Evolutionary conservation across 2,329 filamentous ascomycete genomes (phyloP), one percentile per base, ranked within the genome.

Genomic region (Fusarium sp.): DNA sequence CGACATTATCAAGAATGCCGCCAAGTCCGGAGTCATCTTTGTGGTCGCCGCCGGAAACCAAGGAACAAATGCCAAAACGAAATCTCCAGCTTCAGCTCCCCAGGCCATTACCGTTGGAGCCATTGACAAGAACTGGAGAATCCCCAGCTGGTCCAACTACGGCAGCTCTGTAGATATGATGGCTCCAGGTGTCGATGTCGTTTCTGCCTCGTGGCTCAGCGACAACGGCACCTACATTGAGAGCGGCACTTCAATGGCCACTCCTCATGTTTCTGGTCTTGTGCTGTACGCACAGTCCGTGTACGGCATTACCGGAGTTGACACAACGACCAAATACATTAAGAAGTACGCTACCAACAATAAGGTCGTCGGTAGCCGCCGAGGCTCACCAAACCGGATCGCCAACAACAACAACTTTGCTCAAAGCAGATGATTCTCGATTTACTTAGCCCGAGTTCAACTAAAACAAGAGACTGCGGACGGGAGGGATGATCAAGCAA

Each of bases 161-260:
- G 88, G 88, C 33, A 67, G 64, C 5, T 28, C 42, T 35, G 81
- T 90, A 64, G 86, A 89, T 74, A 80, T 90, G 74, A 85, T 87
- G 59, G 88, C 85, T 5, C 87, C 88, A 5, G 88, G 88, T 19
- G 80, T 82, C 37, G 74, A 71, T 63, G 80, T 89, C 56, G 75
- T 85, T 7, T 87, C 85, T 44, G 79, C 88, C 18, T 89, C 85
- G 83, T 85, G 82, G 72, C 80, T 83, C 58, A 77, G 79, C 75
- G 83, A 78, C 57, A 82, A 77, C 18, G 84, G 86, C 43, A 86
- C 79, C 35, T 83, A 83, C 64, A 83, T 78, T 46, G 84, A 90
- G 75, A 86, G 83, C 11, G 91, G 90, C 21, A 92, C 91, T 7
- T 89, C 86, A 18, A 92, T 92, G 90, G 88, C 90, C 11, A 81